Evolutionary conservation across 208 protist species (phyloP).

Genomic region (Zelonia costaricensis): DNA sequence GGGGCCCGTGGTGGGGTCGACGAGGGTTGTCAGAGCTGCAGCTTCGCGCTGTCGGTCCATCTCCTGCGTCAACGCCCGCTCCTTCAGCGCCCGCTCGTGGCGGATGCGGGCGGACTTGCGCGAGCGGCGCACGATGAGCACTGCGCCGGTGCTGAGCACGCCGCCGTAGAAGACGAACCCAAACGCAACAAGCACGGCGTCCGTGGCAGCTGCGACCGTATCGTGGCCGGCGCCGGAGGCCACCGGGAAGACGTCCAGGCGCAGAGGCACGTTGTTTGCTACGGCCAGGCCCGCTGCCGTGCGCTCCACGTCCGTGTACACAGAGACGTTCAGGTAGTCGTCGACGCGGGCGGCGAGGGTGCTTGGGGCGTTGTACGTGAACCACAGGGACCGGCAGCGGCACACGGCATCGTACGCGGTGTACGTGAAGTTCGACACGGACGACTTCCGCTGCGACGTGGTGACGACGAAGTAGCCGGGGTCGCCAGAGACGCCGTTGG

Average conservation of each 20-base stretch:
- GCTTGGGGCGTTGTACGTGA: slow-evolving; percentile 46
- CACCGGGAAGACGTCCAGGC: slow-evolving; percentile 43
- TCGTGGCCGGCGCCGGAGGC: slow-evolving; percentile 11
- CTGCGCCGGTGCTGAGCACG: slow-evolving; percentile 30
- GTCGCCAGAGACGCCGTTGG: slow-evolving; percentile 45
- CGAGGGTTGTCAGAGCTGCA: no score
- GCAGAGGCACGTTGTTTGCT: slow-evolving; percentile 29
- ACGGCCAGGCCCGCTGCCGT: neutral
- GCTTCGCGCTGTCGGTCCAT: no score
- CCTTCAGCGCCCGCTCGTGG: slow-evolving; percentile 24
- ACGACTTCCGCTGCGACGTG: slow-evolving; percentile 24
- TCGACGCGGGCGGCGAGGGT: slow-evolving; percentile 20
- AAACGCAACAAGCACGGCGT: slow-evolving; percentile 30
- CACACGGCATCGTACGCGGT: slow-evolving; percentile 33
- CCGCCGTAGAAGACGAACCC: slow-evolving; percentile 50
- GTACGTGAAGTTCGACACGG: slow-evolving; percentile 38
- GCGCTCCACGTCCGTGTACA: slow-evolving; percentile 24
- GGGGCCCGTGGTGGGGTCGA: no score
- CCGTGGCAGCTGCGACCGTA: slow-evolving; percentile 4
- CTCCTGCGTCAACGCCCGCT: slow-evolving; percentile 9
- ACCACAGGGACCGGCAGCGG: slow-evolving; percentile 28
- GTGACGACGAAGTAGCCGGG: slow-evolving; percentile 36
- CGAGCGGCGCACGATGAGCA: slow-evolving; percentile 34
- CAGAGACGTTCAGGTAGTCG: slow-evolving; percentile 44
- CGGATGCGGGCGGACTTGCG: slow-evolving; percentile 36